Conservation (phyloP, 352 stramenopile species). For the Albugo candida region DNA sequence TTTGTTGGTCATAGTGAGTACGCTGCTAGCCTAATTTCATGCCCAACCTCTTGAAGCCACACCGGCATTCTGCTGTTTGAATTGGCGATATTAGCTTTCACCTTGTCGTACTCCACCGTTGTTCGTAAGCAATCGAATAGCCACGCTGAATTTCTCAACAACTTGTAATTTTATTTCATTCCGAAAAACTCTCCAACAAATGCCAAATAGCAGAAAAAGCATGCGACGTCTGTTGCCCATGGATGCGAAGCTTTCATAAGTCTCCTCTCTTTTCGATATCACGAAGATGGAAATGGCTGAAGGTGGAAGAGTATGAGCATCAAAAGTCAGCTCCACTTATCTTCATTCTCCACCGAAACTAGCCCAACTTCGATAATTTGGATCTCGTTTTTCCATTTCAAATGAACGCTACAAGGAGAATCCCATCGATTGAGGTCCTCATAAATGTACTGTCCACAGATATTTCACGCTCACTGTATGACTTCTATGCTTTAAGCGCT, state of each 20-base stretch:
- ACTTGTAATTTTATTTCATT: conserved; percentile 4
- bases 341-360: neutral
- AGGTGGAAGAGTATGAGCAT: neutral
- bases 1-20: conserved; percentile 1
- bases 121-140: neutral
- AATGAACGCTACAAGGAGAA: too few relatives aligned
- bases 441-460: too few relatives aligned
- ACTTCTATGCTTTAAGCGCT: too few relatives aligned
- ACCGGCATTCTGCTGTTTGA: neutral
- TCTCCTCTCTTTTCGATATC: neutral
- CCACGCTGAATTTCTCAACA: neutral
- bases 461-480: too few relatives aligned
- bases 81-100: neutral
- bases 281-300: neutral
- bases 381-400: too few relatives aligned
- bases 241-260: neutral
- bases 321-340: neutral
- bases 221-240: neutral
- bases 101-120: neutral
- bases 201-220: conserved; percentile 6
- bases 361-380: conserved; percentile 2
- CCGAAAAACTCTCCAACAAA: conserved; percentile 6
- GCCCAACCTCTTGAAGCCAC: neutral
- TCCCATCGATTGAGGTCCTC: too few relatives aligned
- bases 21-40: neutral